Base-by-base conservation (phyloP, 1,139 yeast species). In the Kluyveromyces sp. region DNA sequence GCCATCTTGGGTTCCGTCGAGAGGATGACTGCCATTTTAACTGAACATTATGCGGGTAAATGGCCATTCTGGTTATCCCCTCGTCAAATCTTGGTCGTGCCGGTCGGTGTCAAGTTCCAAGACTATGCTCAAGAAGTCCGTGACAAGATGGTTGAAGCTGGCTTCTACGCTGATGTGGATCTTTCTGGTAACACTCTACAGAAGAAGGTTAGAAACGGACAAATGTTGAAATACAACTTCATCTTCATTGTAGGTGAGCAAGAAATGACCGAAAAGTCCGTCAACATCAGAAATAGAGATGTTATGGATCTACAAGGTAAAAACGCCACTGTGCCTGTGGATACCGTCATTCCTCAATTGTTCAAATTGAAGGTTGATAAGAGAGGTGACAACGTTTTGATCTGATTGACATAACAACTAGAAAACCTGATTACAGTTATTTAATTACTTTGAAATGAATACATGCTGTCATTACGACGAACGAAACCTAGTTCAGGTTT, bases 41-140 rank as follows among this genome's bases (percentile, higher is more conserved):
- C 95, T 48, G 98, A 92, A 67, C 97, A 92, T 70, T 89, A 74
- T 70, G 94, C 89, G 63, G 98, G 98, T 61, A 88, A 86, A 67
- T 89, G 97, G 97, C 98, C 98, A 60, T 83, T 92, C 76, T 92
- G 98, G 98, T 74, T 92, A 60, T 88, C 96, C 28, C 98, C 98
- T 60, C 84, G 97, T 74, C 98, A 92, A 70, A 74, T 88, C 46
- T 73, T 88, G 61, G 92, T 92, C 59, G 89, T 92, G 29, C 98
- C 98, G 55, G 95, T 92, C 57, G 96, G 96, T 60, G 94, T 85
- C 52, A 86, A 86, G 66, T 89, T 83, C 73, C 79, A 74, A 61
- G 95, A 81, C 52, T 92, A 92, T 61, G 97, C 96, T 40, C 80
- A 82, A 65, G 70, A 77, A 56, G 83, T 89, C 50, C 80, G 81